phyloP scores from a whole-genome alignment of 2,329 filamentous ascomycete genomes.

The Trichoderma sp. region DNA sequence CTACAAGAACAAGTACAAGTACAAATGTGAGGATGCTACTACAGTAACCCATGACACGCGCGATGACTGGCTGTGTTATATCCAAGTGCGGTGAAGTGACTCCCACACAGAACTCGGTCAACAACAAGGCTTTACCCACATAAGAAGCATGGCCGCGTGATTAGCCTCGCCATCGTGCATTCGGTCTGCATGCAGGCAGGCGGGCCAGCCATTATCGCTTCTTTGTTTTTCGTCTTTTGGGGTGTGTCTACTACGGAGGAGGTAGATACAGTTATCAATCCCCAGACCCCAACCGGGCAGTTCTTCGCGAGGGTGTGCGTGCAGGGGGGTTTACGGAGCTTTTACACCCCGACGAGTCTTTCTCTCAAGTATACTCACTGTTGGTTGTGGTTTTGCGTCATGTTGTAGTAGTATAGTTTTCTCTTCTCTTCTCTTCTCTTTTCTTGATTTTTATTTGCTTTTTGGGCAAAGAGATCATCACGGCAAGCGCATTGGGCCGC shows the following conservation, averaged over 20 bases:
- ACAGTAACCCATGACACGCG: background rate
- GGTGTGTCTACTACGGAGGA: background rate
- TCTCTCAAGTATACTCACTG: background rate
- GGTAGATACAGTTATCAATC: background rate
- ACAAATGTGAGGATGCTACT: background rate
- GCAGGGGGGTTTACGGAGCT: background rate
- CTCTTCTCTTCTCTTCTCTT: background rate
- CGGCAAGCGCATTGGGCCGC: background rate
- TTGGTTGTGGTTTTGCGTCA: background rate
- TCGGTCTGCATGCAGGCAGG: constrained; percentile 13
- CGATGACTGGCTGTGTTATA: too few species aligned
- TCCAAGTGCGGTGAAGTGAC: background rate
- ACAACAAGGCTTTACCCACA: background rate
- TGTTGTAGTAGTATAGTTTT: background rate
- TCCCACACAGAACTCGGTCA: background rate
- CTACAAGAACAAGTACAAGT: background rate
- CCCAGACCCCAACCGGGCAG: background rate
- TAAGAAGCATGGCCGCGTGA: background rate
- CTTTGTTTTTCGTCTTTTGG: background rate
- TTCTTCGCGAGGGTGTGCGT: background rate
- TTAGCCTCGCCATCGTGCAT: background rate
- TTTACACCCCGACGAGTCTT: background rate
- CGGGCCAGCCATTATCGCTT: background rate
- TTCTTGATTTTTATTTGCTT: background rate
- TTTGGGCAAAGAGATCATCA: background rate